Evolutionary conservation across 345 rosid genomes (phyloP).

Genomic region (Eucalyptus urophylla): DNA sequence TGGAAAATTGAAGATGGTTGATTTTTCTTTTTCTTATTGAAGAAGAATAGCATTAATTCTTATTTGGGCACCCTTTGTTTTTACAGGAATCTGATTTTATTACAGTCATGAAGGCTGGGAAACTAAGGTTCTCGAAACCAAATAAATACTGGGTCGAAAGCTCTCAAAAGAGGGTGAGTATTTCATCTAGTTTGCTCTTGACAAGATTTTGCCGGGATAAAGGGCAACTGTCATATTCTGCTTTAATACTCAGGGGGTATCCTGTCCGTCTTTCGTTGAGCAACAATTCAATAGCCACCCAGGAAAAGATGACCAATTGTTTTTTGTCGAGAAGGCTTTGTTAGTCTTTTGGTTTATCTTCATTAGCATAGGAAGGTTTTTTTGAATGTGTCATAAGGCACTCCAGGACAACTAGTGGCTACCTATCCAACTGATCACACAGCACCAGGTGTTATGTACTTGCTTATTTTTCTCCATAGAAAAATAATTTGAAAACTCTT

Average conservation of each 20-base stretch:
- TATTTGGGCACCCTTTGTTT: background rate
- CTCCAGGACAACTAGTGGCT: background rate
- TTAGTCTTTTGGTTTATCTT: background rate
- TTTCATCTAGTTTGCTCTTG: background rate
- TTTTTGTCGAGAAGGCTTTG: background rate
- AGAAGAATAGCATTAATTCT: background rate
- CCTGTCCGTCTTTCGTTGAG: background rate
- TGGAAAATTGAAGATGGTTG: background rate
- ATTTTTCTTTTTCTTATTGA: background rate
- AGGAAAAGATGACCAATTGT: background rate
- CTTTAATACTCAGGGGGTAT: background rate
- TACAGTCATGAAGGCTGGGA: conserved; percentile 66
- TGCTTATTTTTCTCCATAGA: background rate
- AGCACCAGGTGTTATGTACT: background rate
- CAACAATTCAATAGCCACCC: background rate
- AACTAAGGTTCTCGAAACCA: conserved; percentile 56
- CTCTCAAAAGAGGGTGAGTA: conserved; percentile 77
- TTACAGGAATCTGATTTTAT: conserved; percentile 57
- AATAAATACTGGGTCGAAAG: conserved; percentile 72
- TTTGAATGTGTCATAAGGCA: background rate
- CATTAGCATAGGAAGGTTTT: background rate
- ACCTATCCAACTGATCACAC: background rate
- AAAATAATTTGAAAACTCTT: background rate
- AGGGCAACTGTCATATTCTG: background rate
- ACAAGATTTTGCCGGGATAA: background rate